Percentiles rank a stretch among this genome's conserved stretches.
phyloP scores from a whole-genome alignment of 2,329 filamentous ascomycete species.

The Aureobasidium vineae region DNA sequence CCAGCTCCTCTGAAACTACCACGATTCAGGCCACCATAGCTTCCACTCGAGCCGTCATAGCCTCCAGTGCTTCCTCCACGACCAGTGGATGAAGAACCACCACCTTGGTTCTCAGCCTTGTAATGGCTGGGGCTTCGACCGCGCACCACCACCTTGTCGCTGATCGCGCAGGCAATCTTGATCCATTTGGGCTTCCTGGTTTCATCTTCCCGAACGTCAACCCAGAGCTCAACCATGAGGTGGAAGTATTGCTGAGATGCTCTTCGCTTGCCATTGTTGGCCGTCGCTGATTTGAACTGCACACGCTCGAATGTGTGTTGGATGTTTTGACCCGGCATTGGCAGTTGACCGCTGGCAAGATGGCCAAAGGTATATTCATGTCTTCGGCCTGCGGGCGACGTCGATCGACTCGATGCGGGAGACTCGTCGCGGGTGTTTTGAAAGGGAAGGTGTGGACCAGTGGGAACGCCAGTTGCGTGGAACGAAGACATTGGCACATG shows the following conservation, averaged over 20 bases:
- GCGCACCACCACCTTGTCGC: slow-evolving; percentile 81
- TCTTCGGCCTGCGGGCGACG: slow-evolving; percentile 15
- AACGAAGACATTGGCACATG: slow-evolving; percentile 40
- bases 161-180: slow-evolving; percentile 69
- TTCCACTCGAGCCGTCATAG: slow-evolving; percentile 38
- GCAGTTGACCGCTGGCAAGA: slow-evolving; percentile 27
- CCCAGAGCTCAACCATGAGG: slow-evolving; percentile 80
- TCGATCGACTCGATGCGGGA: slow-evolving; percentile 28
- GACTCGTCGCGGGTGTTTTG: slow-evolving; percentile 35
- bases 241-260: slow-evolving; percentile 93
- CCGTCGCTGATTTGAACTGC: slow-evolving; percentile 90
- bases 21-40: slow-evolving; percentile 35
- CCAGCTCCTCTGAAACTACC: slow-evolving; percentile 28
- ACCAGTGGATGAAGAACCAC: slow-evolving; percentile 56
- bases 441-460: slow-evolving; percentile 46
- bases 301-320: slow-evolving; percentile 79
- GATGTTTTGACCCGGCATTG: slow-evolving; percentile 36
- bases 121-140: slow-evolving; percentile 73
- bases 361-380: slow-evolving; percentile 23
- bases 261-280: slow-evolving; percentile 87
- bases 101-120: slow-evolving; percentile 51
- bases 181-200: slow-evolving; percentile 57
- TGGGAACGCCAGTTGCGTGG: slow-evolving; percentile 39
- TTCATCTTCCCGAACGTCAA: slow-evolving; percentile 57
- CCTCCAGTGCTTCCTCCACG: slow-evolving; percentile 59